Evolutionary conservation across 306 rosid species (phyloP), one percentile per base, ranked within the genome.

Genomic region (Cucurbita ficifolia): DNA sequence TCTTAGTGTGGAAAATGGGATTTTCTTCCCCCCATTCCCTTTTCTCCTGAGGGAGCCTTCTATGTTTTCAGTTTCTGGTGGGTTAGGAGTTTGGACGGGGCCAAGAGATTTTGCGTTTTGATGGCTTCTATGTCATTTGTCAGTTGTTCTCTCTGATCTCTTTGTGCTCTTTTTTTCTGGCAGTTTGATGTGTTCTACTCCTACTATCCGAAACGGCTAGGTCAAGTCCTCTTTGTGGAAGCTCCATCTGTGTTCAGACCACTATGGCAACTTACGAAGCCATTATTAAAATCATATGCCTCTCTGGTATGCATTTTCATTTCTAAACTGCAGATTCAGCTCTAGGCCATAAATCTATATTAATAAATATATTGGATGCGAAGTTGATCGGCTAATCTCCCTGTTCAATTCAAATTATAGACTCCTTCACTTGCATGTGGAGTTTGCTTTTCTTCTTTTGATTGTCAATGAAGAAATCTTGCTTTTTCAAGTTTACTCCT

Each of bases 241-340:
- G 92, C 99, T 79, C 96, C 97, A 48, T 78, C 89, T 74, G 88
- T 91, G 76, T 94, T 91, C 84, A 79, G 83, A 84, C 99, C 99
- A 55, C 77, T 94, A 69, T 94, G 99, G 99, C 88, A 72, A 80
- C 80, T 91, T 55, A 81, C 80, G 77, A 94, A 87, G 76, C 99
- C 99, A 36, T 64, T 91, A 81, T 42, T 94, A 73, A 94, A 89
- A 75, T 86, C 95, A 22, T 89, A 94, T 78, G 86, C 92, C 81
- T 91, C 95, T 46, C 68, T 91, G 96, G 99, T 94, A 88, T 74
- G 73, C 60, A 59, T 54, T 52, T 75, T 22, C 70, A 22, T 60
- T 42, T 77, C 33, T 29, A 29, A 29, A 29, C 33, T 29, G 33
- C 33, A 29, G 33, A 29, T 29, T 29, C 33, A 29, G 33, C 3